A percentile compares a stretch with the other conserved stretches of the same genome.
These are phyloP conservation scores for Scenedesmus sp. DNA, from an alignment of 163 green algal species.

Conservation along the genomic window DNA sequence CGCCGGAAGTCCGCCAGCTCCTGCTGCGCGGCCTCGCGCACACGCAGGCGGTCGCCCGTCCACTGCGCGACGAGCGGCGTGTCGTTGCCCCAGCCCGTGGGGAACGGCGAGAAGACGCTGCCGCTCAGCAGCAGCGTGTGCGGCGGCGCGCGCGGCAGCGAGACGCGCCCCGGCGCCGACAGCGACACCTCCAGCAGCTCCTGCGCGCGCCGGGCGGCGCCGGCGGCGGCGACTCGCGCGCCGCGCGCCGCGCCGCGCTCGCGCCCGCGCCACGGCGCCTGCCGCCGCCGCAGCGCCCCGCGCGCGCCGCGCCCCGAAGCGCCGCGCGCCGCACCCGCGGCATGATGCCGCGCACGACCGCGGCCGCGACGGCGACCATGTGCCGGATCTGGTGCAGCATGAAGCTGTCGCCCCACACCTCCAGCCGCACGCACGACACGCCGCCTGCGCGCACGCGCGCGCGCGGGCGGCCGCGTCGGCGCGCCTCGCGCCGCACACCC, in stretches of 20 bases:
- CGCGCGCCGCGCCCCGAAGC: too few relatives aligned
- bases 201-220: neutral
- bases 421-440: slow-evolving; percentile 60
- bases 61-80: slow-evolving; percentile 26
- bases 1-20: slow-evolving; percentile 36
- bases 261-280: too few relatives aligned
- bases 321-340: slow-evolving; percentile 41
- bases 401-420: slow-evolving; percentile 54
- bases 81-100: slow-evolving; percentile 26
- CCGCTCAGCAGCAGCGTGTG: slow-evolving; percentile 68
- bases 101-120: slow-evolving; percentile 40
- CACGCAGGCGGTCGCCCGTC: slow-evolving; percentile 42
- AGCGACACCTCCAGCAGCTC: slow-evolving; percentile 54
- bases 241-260: too few relatives aligned
- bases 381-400: slow-evolving; percentile 76
- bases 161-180: slow-evolving; percentile 51
- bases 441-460: slow-evolving; percentile 60
- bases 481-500: too few relatives aligned
- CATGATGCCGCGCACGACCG: slow-evolving; percentile 57
- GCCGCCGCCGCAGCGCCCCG: too few relatives aligned
- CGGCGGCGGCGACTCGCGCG: too few relatives aligned
- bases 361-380: slow-evolving; percentile 69
- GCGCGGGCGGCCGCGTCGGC: too few relatives aligned
- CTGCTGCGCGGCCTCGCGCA: slow-evolving; percentile 29
- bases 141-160: slow-evolving; percentile 58